phyloP scores from a whole-genome alignment of 768 basidiomycete genomes.

The Postia placenta region DNA sequence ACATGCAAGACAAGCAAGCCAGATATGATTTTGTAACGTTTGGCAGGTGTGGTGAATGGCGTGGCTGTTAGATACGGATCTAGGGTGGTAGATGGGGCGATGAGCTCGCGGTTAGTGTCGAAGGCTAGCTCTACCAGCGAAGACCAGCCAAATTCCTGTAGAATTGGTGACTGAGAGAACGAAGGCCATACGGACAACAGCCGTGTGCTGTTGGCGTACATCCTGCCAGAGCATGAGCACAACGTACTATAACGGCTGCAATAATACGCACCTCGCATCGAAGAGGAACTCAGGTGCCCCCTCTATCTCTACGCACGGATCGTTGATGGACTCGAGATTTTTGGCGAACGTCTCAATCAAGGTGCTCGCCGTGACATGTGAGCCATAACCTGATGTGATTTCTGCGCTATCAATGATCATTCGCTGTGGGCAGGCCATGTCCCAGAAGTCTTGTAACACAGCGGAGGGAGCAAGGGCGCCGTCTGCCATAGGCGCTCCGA shows the following conservation, averaged over 20 bases:
- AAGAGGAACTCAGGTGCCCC: no score
- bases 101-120: conserved; percentile 38
- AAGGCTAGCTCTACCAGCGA: conserved; percentile 48
- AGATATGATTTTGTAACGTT: conserved; percentile 30
- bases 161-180: conserved; percentile 38
- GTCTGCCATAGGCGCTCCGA: conserved; percentile 31
- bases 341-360: conserved; percentile 35
- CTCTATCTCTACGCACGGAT: conserved; percentile 46
- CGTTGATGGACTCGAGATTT: conserved; percentile 27
- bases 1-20: conserved; percentile 54
- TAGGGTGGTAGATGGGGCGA: conserved; percentile 23
- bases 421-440: conserved; percentile 34
- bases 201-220: conserved; percentile 37
- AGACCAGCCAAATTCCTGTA: conserved; percentile 54
- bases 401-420: conserved; percentile 22
- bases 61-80: conserved; percentile 15
- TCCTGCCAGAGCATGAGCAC: no score
- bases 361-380: conserved; percentile 22
- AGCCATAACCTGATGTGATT: conserved; percentile 20
- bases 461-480: conserved; percentile 28
- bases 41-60: conserved; percentile 2
- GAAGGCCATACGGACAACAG: conserved; percentile 44
- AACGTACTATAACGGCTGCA: no score
- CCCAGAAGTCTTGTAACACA: conserved; percentile 31
- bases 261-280: no score